Base-by-base conservation (phyloP, 148 eudicot genomes). In the Fallopia convolvulus region DNA sequence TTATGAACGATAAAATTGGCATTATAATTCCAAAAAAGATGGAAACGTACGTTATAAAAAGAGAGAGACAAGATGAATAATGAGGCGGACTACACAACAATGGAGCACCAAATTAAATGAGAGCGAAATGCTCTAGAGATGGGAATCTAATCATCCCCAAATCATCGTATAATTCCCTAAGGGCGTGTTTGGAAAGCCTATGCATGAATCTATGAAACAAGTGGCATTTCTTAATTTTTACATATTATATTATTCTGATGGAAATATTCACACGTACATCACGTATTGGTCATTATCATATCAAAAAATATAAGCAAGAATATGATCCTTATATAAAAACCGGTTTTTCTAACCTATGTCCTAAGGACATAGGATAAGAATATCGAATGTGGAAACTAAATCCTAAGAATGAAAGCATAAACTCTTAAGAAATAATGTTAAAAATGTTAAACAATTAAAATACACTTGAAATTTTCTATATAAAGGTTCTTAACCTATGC, bases 141-240 rank as follows among this genome's bases (percentile, higher is more conserved):
- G 75, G 75, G 75, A 44, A 72, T 72, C 75, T 72, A 72, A 72
- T 72, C 75, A 72, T 47, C 49, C 40, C 74, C 48, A 41, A 71
- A 71, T 71, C 74, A 71, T 71, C 44, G 52, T 15, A 8, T 41
- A n/a, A 61, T 26, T 61, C 70, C 39, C 30, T 26, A 23, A 61
- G 17, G 70, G 36, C 70, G 70, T 61, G 70, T 61, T 61, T 61
- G 70, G 70, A 30, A 61, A 61, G 15, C 70, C 5, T 61, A 23
- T 61, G 15, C 36, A 61, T 55, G 21, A 55, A 55, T 55, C 60
- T 55, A 55, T 55, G 50, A 48, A 48, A 48, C 50, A 48, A 48
- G 15, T 48, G 15, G 50, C 50, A 47, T 12, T 47, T 47, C 14
- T 13, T 26, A 26, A 26, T 26, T 48, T n/a, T 17, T 18, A 55